Conservation (phyloP, 2,329 filamentous ascomycete genomes). For the Apiospora koreana region DNA sequence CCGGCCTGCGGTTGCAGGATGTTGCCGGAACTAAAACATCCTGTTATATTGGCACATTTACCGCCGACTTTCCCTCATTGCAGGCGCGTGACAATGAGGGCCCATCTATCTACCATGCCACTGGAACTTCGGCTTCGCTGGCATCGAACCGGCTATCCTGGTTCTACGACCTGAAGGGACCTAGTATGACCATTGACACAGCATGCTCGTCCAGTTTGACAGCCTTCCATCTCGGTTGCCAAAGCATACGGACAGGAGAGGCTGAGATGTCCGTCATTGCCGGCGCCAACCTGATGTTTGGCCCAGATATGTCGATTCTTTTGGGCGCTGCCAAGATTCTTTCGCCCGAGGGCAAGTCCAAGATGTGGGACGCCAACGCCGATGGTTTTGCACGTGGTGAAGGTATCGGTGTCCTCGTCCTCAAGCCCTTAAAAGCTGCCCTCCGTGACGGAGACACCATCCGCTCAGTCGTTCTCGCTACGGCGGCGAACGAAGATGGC, state of each 20-base stretch:
- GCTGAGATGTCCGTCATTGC: conserved; percentile 29
- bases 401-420: conserved; percentile 36
- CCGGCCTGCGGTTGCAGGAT: neutral
- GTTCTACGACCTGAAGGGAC: conserved; percentile 30
- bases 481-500: conserved; percentile 41
- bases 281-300: conserved; percentile 27
- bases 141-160: conserved; percentile 29
- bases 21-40: neutral
- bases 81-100: neutral
- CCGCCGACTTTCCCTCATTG: neutral
- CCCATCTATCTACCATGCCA: neutral
- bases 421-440: conserved; percentile 40
- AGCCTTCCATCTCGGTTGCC: conserved; percentile 33
- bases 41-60: conserved; percentile 5
- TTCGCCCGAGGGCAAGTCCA: conserved; percentile 24
- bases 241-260: conserved; percentile 30
- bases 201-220: conserved; percentile 35
- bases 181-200: conserved; percentile 33
- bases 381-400: conserved; percentile 40
- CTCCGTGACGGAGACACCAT: conserved; percentile 33
- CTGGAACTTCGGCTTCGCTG: neutral
- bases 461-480: conserved; percentile 31
- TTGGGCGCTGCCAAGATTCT: conserved; percentile 20
- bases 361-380: conserved; percentile 32
- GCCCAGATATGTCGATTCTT: conserved; percentile 24